Percentiles rank a stretch among this genome's conserved stretches.
Conservation (phyloP, 202 grass and related monocot species). For the Bolboschoenoplectus hybrid region DNA sequence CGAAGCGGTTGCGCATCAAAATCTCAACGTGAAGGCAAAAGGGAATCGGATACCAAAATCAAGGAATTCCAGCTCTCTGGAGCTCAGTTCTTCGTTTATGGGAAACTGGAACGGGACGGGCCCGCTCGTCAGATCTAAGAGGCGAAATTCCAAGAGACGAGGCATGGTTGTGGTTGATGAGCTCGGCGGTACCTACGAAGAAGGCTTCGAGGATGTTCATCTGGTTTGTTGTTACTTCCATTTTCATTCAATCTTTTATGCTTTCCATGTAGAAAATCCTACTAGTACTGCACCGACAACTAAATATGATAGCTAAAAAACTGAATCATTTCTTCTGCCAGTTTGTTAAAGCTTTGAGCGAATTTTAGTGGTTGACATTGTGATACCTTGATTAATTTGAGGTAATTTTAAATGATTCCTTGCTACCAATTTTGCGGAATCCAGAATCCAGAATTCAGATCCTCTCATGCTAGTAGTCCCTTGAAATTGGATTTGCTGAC, state of each 20-base stretch:
- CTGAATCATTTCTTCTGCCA: background rate
- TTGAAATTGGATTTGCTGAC: conserved; percentile 13
- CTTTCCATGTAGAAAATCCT: background rate
- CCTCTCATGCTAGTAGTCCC: background rate
- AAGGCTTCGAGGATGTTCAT: conserved; percentile 67
- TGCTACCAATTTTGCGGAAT: conserved; percentile 7
- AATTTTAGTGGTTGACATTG: background rate
- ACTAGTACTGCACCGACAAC: background rate
- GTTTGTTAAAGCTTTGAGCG: background rate
- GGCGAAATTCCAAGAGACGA: conserved; percentile 25
- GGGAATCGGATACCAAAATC: background rate
- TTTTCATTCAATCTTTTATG: background rate
- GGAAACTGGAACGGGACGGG: conserved; percentile 33
- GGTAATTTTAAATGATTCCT: background rate
- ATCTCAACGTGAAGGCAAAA: conserved; percentile 20
- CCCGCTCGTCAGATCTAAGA: conserved; percentile 20
- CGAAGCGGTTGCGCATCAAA: conserved; percentile 3
- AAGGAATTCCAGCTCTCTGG: conserved; percentile 39
- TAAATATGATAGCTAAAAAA: background rate
- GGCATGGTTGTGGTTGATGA: conserved; percentile 56
- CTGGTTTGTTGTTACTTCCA: conserved; percentile 35
- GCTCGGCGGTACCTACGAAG: conserved; percentile 73
- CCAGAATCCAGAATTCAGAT: background rate
- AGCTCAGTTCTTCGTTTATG: conserved; percentile 47
- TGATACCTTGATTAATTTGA: background rate